Base-by-base conservation (phyloP, 2,329 filamentous ascomycete species). In the Verticillium albo-atrum region DNA sequence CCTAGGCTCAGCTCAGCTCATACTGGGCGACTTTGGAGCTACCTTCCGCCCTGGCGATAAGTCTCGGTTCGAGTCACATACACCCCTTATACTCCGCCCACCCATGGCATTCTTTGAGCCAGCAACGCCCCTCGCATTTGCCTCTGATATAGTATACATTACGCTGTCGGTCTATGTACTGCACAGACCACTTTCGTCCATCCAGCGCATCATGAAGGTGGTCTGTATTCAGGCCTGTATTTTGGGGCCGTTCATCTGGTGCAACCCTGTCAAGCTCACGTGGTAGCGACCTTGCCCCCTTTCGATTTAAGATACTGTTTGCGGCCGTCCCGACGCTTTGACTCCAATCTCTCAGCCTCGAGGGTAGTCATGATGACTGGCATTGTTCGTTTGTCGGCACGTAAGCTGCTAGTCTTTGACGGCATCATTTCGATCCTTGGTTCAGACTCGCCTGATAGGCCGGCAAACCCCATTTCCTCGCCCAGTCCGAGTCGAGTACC, bases 91-190 rank as follows among this genome's bases (percentile, higher is more conserved):
- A 20, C 60, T 68, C 47, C 68, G 69, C 2, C 69, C 73, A 6
- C 75, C 74, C 0, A 75, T 77, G 64, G 64, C 65, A 20, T 63
- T 65, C 17, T 77, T 78, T 57, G 71, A 75, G 30, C 59, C 58
- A 25, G 59, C 57, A 10, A 68, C 42, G 6, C 67, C 73, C 9
- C 67, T 76, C 3, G 68, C 69, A 2, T 72, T 72, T 34, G 26
- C 67, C 17, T 71, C 72, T 20, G 95, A 99, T 72, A 99, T 99
- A n/a, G 65, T 99, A 96, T 96, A 95, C 90, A 53, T 83, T 99
- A 28, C 96, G 95, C 5, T 99, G 95, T 32, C 30, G 30, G 30
- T 32, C 30, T 32, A 32, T 32, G 12, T 32, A 32, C 30, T 32
- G 30, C 30, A 32, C 30, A 32, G 30, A 32, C 30, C 30, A 32